Evolutionary conservation across 805 yeast genomes (phyloP).

Genomic region (Yamadazyma sp.): DNA sequence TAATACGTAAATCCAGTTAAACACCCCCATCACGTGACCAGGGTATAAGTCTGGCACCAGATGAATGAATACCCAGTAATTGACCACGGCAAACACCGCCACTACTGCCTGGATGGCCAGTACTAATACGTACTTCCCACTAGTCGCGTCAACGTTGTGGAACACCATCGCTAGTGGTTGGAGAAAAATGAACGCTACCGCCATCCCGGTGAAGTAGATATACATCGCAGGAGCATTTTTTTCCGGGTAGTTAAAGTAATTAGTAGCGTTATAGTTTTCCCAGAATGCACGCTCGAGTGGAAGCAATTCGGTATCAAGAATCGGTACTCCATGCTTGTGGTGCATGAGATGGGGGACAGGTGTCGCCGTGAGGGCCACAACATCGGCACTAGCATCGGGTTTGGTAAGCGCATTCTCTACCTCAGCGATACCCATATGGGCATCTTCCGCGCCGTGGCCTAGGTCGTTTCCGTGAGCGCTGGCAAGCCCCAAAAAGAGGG

Average conservation of each 20-base stretch:
- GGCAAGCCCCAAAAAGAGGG: too few species aligned
- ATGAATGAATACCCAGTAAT: conserved; percentile 55
- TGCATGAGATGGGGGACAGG: conserved; percentile 33
- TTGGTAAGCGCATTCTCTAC: too few species aligned
- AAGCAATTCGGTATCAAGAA: conserved; percentile 61
- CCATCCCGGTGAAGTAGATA: conserved; percentile 50
- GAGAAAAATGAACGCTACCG: conserved; percentile 43
- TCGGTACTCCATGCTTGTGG: conserved; percentile 71
- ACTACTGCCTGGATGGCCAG: conserved; percentile 26
- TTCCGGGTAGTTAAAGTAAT: conserved; percentile 59
- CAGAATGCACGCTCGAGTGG: conserved; percentile 76
- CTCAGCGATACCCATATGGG: too few species aligned
- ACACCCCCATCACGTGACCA: conserved; percentile 65
- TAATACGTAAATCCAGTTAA: conserved; percentile 61
- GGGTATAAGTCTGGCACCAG: conserved; percentile 73
- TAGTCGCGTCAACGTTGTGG: conserved; percentile 45
- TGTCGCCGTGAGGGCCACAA: neutral
- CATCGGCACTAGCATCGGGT: too few species aligned
- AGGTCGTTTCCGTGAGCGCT: too few species aligned
- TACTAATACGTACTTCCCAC: neutral
- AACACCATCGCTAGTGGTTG: conserved; percentile 72
- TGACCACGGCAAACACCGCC: conserved; percentile 47
- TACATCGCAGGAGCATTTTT: conserved; percentile 46
- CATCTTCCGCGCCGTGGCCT: too few species aligned
- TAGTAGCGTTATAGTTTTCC: conserved; percentile 76